Percentiles rank a stretch among this genome's conserved stretches.
Conservation (phyloP, 1,284 basidiomycete genomes). For the Leccinum angustisporum region DNA sequence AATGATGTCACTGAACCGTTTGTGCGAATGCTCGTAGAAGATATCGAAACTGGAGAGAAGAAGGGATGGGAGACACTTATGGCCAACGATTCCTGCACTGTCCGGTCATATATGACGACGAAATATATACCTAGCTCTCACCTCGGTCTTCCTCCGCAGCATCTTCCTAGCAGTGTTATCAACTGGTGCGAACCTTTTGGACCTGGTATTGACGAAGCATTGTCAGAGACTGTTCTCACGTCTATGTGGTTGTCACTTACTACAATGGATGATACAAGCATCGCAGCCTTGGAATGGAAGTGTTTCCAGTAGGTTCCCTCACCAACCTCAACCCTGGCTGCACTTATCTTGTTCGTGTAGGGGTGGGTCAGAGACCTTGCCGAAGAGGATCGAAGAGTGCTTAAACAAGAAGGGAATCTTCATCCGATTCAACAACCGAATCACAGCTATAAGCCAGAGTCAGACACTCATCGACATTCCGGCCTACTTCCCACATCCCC, state of each 20-base stretch:
- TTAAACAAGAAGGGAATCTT: conserved; percentile 1
- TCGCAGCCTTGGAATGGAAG: conserved; percentile 13
- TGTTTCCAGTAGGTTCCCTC: conserved; percentile 17
- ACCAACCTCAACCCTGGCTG: neutral
- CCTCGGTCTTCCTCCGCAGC: conserved; percentile 15
- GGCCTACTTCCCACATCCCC: neutral
- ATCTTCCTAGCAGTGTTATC: conserved; percentile 20
- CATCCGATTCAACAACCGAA: conserved; percentile 7
- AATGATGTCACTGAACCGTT: conserved; percentile 16
- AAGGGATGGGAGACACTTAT: conserved; percentile 18
- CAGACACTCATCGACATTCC: neutral
- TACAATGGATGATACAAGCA: neutral
- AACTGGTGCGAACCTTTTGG: conserved; percentile 24
- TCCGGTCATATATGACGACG: conserved; percentile 19
- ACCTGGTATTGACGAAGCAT: neutral
- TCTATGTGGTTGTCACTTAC: neutral
- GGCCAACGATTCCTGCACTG: conserved; percentile 12
- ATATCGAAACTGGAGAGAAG: conserved; percentile 4
- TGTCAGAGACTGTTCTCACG: conserved; percentile 3
- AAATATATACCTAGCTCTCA: conserved; percentile 20
- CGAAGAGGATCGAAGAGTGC: conserved; percentile 12
- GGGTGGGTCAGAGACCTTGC: conserved; percentile 13
- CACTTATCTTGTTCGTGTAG: neutral
- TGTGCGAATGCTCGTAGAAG: conserved; percentile 6
- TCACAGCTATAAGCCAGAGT: conserved; percentile 12